phyloP scores from a whole-genome alignment of 2,329 filamentous ascomycete genomes.

The Aspergillus texensis region DNA sequence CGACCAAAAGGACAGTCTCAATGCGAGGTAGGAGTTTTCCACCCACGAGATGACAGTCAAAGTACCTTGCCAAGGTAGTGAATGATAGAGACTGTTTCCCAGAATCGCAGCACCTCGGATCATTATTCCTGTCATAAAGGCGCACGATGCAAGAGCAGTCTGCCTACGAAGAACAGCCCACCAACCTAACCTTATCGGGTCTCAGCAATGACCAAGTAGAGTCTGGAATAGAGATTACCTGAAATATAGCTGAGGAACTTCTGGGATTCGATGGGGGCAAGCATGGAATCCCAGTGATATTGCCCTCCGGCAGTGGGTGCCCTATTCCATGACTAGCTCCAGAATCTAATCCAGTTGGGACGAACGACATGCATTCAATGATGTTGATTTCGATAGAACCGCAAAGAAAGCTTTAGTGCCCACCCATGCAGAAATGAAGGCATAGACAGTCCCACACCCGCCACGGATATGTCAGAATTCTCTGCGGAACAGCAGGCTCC shows the following conservation, averaged over 20 bases:
- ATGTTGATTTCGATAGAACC: not conserved
- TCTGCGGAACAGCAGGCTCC: not conserved
- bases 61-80: not conserved
- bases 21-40: not conserved
- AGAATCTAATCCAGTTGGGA: not conserved
- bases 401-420: not conserved
- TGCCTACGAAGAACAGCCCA: not conserved
- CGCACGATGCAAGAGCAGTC: not conserved
- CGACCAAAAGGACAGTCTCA: not conserved
- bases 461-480: not conserved
- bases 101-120: not conserved
- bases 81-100: not conserved
- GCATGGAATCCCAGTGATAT: not conserved
- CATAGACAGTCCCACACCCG: not conserved
- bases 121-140: not conserved
- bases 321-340: not conserved
- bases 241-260: not conserved
- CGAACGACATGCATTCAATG: not conserved
- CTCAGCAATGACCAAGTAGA: not conserved
- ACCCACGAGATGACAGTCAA: not conserved
- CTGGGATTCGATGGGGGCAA: not conserved
- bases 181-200: not conserved
- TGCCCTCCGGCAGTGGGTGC: not conserved
- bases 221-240: not conserved
- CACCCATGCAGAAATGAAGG: not conserved